Evolutionary conservation across 2,329 filamentous ascomycete genomes (phyloP).

Genomic region (Fusarium pseudograminearum): DNA sequence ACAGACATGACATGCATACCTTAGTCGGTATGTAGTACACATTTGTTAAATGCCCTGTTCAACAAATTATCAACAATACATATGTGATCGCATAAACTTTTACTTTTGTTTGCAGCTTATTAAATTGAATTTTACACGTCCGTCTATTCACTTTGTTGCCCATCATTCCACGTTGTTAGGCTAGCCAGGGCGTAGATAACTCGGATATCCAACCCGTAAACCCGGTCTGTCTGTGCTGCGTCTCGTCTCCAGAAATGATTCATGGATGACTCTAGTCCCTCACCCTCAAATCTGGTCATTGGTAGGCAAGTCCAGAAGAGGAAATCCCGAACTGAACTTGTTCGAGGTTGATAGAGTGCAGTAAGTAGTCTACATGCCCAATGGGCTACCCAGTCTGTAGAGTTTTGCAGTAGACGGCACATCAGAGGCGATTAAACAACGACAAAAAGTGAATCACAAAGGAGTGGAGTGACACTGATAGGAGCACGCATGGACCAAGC

Average conservation of each 20-base stretch:
- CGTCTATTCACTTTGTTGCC: background rate
- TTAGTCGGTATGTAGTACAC: background rate
- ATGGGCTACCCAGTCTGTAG: background rate
- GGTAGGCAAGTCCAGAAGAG: background rate
- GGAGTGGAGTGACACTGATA: conserved; percentile 20
- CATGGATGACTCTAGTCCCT: conserved; percentile 14
- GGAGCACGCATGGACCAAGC: conserved; percentile 28
- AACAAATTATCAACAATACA: background rate
- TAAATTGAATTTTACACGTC: background rate
- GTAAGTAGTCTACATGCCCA: background rate
- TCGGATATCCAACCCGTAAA: conserved; percentile 21
- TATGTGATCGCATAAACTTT: background rate
- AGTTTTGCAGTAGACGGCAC: background rate
- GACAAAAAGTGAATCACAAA: conserved; percentile 24
- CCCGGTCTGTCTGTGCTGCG: conserved; percentile 29
- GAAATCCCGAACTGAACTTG: background rate
- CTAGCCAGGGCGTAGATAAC: conserved; percentile 24
- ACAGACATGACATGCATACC: background rate
- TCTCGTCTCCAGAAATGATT: conserved; percentile 17
- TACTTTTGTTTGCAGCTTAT: background rate
- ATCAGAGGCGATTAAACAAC: conserved; percentile 9
- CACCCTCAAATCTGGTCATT: conserved; percentile 4
- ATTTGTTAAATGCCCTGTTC: background rate
- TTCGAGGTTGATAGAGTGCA: background rate
- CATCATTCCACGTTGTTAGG: background rate